Evolutionary conservation across 2,329 filamentous ascomycete genomes (phyloP).

Genomic region (Cladophialophora yegresii): DNA sequence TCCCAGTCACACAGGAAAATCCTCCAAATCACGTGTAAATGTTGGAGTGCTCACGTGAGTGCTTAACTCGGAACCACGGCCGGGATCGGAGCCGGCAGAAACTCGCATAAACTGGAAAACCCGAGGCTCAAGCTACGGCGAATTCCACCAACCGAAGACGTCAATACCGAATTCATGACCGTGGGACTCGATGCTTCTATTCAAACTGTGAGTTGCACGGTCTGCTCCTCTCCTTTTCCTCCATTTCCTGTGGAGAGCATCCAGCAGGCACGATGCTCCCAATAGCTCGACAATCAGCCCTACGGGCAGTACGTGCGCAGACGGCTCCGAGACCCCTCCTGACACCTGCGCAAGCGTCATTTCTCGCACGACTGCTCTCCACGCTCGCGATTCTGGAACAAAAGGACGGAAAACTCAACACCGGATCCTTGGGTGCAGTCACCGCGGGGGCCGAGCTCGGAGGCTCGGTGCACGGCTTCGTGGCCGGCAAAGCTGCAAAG

Average conservation of each 20-base stretch:
- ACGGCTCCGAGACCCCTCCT: conserved; percentile 46
- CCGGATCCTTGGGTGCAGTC: conserved; percentile 78
- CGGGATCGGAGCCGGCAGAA: conserved; percentile 1
- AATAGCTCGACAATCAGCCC: conserved; percentile 40
- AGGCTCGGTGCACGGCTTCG: conserved; percentile 79
- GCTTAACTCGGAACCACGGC: not conserved
- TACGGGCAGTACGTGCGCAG: conserved; percentile 51
- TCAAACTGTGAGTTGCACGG: not conserved
- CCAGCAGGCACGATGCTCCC: conserved; percentile 30
- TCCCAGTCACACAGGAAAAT: too few species aligned
- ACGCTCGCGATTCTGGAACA: conserved; percentile 92
- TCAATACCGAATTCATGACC: conserved; percentile 14
- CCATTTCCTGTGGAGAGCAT: not conserved
- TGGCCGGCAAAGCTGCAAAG: conserved; percentile 79
- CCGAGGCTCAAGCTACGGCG: conserved; percentile 6
- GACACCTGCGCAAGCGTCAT: conserved; percentile 49
- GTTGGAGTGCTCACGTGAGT: too few species aligned
- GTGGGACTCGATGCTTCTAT: not conserved
- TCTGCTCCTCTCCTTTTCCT: not conserved
- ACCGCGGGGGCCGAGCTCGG: conserved; percentile 85
- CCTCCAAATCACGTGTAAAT: too few species aligned
- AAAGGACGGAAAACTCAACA: conserved; percentile 81
- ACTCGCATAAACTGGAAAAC: conserved; percentile 1
- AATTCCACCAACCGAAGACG: conserved; percentile 7
- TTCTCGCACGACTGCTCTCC: conserved; percentile 71